Evolutionary conservation across 768 basidiomycete species (phyloP).

Genomic region (Tephrocybe sp.): DNA sequence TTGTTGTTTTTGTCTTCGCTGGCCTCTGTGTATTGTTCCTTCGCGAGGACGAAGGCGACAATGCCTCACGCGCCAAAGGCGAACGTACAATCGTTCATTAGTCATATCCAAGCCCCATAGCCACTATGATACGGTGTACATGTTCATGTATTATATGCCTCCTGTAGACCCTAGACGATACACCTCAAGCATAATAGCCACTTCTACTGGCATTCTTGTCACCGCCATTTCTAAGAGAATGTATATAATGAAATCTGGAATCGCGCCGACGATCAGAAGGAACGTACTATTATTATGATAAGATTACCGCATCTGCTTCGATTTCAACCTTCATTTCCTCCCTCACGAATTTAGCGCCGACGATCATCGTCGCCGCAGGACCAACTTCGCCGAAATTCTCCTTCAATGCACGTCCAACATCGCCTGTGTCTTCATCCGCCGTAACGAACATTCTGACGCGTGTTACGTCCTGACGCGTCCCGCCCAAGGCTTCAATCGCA

Average conservation of each 20-base stretch:
- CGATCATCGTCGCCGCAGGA: conserved; percentile 55
- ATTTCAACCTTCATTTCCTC: conserved; percentile 55
- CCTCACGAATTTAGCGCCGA: conserved; percentile 46
- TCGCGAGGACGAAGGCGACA: conserved; percentile 48
- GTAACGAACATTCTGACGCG: conserved; percentile 52
- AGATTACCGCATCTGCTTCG: conserved; percentile 49
- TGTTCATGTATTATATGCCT: conserved; percentile 7
- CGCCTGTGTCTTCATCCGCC: conserved; percentile 36
- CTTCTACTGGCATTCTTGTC: neutral
- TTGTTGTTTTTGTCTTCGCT: conserved; percentile 62
- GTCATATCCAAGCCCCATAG: neutral
- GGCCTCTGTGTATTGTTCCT: conserved; percentile 63
- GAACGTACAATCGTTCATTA: conserved; percentile 29
- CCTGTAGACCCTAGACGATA: conserved; percentile 9
- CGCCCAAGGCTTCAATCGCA: conserved; percentile 44
- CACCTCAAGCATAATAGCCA: neutral
- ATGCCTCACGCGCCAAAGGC: conserved; percentile 19
- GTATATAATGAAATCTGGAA: neutral
- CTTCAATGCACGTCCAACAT: conserved; percentile 40
- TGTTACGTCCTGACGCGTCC: conserved; percentile 41
- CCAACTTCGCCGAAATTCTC: conserved; percentile 40
- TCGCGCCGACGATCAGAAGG: neutral
- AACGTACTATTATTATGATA: conserved; percentile 13
- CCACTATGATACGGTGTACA: conserved; percentile 1
- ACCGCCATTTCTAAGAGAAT: neutral